Evolutionary conservation across 2,329 filamentous ascomycete species (phyloP).

Genomic region (Sphaerulina populicola): DNA sequence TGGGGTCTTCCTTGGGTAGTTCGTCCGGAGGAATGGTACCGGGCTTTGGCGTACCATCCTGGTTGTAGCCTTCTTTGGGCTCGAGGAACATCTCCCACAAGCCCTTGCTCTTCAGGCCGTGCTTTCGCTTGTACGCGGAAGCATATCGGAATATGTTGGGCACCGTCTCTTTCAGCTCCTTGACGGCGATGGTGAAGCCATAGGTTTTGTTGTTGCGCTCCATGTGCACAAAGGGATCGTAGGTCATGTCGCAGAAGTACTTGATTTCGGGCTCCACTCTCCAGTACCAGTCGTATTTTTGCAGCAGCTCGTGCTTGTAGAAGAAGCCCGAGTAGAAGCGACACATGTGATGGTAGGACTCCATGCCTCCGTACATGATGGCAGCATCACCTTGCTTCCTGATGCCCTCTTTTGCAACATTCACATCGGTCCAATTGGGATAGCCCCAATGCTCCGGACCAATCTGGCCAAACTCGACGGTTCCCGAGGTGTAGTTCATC

Average conservation of each 20-base stretch:
- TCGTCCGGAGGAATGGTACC: slow-evolving; percentile 31
- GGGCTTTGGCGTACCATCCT: slow-evolving; percentile 45
- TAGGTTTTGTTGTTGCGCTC: slow-evolving; percentile 92
- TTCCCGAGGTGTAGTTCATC: slow-evolving; percentile 76
- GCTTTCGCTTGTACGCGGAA: slow-evolving; percentile 89
- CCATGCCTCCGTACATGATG: slow-evolving; percentile 98
- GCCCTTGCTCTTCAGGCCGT: slow-evolving; percentile 83
- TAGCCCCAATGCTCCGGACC: slow-evolving; percentile 88
- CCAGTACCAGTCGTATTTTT: slow-evolving; percentile 99
- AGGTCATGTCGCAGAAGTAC: slow-evolving; percentile 99
- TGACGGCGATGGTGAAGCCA: slow-evolving; percentile 96
- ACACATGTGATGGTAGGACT: slow-evolving; percentile 99
- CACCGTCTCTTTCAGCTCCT: slow-evolving; percentile 93
- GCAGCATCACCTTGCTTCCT: slow-evolving; percentile 92
- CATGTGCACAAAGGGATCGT: slow-evolving; percentile 96
- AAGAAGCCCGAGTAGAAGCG: slow-evolving; percentile 99
- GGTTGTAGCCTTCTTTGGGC: slow-evolving; percentile 55
- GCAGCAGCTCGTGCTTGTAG: slow-evolving; percentile 88
- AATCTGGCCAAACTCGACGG: slow-evolving; percentile 91
- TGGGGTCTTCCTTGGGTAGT: slow-evolving; percentile 44
- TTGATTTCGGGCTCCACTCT: slow-evolving; percentile 97
- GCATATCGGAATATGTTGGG: slow-evolving; percentile 98
- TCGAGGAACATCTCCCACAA: slow-evolving; percentile 99
- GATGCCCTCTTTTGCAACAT: slow-evolving; percentile 91
- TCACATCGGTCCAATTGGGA: slow-evolving; percentile 90